Percentiles rank a stretch among this genome's conserved stretches.
Conservation (phyloP, 1,139 yeast species). For the Pneumocystis oryctolagi region DNA sequence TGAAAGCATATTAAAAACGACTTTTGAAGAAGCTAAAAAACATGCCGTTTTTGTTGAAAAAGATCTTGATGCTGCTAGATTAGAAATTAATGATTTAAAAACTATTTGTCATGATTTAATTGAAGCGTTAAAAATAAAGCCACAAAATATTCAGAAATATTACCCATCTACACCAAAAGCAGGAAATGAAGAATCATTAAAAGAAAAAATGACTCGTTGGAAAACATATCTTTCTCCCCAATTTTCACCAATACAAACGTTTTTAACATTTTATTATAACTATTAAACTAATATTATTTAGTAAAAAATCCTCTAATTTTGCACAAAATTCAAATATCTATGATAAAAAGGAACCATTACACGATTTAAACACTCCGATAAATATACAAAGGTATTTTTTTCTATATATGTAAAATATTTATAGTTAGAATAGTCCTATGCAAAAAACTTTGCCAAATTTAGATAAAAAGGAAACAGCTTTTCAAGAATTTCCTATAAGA, state of each 20-base stretch:
- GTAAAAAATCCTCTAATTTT: not conserved
- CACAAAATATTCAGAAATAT: not conserved
- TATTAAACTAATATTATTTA: not conserved
- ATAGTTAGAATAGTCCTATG: not conserved
- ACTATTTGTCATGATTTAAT: constrained; percentile 1
- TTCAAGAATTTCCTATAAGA: not conserved
- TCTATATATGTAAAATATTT: not conserved
- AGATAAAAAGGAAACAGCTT: not conserved
- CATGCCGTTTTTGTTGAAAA: constrained; percentile 1
- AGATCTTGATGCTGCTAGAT: constrained; percentile 2
- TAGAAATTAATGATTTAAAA: not conserved
- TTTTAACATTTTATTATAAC: not conserved
- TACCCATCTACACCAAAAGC: not conserved
- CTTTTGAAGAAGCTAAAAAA: not conserved
- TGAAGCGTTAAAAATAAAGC: not conserved
- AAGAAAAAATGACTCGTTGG: constrained; percentile 3
- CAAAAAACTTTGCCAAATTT: not conserved
- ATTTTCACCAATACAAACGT: not conserved
- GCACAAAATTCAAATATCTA: not conserved
- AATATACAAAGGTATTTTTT: not conserved
- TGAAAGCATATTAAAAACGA: not conserved
- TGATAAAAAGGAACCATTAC: not conserved
- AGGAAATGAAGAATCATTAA: not conserved
- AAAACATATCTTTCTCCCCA: constrained; percentile 1
- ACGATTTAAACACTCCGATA: not conserved